Conservation (phyloP, 208 protist genomes). For the Leishmania martiniquensis region DNA sequence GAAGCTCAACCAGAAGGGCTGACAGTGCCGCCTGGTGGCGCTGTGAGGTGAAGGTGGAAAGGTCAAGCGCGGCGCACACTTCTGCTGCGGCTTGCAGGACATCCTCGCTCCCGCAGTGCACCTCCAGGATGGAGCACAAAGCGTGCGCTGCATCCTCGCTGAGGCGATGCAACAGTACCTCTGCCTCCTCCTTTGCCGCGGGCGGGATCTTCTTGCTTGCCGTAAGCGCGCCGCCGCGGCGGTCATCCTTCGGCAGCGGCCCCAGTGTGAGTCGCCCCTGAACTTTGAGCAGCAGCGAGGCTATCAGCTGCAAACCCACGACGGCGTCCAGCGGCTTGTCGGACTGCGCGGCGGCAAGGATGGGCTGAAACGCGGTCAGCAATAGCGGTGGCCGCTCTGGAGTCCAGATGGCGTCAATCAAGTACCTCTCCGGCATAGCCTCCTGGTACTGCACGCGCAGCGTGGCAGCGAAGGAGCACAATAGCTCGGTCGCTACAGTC, state of each 20-base stretch:
- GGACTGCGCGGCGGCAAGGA: conserved; percentile 47
- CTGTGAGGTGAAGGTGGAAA: conserved; percentile 57
- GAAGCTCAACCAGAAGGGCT: conserved; percentile 57
- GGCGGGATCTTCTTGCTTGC: conserved; percentile 17
- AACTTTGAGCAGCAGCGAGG: conserved; percentile 65
- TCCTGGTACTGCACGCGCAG: conserved; percentile 76
- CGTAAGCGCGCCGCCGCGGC: conserved; percentile 16
- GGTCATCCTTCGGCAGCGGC: conserved; percentile 69
- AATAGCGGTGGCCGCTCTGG: conserved; percentile 62
- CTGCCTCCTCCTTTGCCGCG: conserved; percentile 26
- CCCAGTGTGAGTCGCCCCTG: conserved; percentile 52
- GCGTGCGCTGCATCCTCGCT: conserved; percentile 53
- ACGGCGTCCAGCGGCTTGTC: conserved; percentile 53
- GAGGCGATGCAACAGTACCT: conserved; percentile 41
- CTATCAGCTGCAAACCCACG: conserved; percentile 56
- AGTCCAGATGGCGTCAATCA: conserved; percentile 87
- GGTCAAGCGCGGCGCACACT: conserved; percentile 56
- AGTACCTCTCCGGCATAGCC: conserved; percentile 82
- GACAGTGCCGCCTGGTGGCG: conserved; percentile 45
- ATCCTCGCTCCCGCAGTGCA: conserved; percentile 47
- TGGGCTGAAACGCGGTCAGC: conserved; percentile 56
- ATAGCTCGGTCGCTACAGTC: conserved; percentile 59
- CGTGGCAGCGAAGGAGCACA: conserved; percentile 77
- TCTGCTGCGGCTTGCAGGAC: conserved; percentile 52
- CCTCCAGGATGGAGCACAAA: conserved; percentile 53